Percentiles rank a stretch among this genome's conserved stretches.
phyloP scores from a whole-genome alignment of 768 basidiomycete species.

The Scleroderma citrinum region DNA sequence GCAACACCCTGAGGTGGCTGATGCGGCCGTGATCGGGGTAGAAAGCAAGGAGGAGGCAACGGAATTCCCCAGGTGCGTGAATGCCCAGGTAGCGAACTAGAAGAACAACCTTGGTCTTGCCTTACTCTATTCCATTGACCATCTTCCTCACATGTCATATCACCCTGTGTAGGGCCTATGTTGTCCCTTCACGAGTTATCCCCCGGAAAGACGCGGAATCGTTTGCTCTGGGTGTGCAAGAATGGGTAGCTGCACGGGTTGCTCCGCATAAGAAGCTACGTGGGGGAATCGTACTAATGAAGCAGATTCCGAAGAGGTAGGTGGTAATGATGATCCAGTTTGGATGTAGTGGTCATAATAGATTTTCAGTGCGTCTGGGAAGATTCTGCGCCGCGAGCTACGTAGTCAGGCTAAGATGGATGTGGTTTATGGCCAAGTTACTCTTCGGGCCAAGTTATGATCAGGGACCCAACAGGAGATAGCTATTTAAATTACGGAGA shows the following conservation, averaged over 20 bases:
- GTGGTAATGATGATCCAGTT: neutral
- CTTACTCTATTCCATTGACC: neutral
- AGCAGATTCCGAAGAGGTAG: conserved; percentile 33
- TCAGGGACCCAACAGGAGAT: too few species aligned
- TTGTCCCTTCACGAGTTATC: conserved; percentile 30
- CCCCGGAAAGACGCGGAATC: conserved; percentile 8
- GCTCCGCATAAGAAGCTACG: conserved; percentile 74
- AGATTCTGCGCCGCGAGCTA: conserved; percentile 78
- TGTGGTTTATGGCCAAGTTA: conserved; percentile 18
- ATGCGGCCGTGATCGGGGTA: conserved; percentile 78
- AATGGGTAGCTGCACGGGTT: conserved; percentile 66
- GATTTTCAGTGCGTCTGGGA: conserved; percentile 66
- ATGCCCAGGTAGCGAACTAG: too few species aligned
- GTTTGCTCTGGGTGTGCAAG: conserved; percentile 48
- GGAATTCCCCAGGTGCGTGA: conserved; percentile 66
- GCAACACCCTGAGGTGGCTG: conserved; percentile 69
- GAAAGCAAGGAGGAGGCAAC: conserved; percentile 62
- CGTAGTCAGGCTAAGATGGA: conserved; percentile 63
- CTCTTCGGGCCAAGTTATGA: too few species aligned
- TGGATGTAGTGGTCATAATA: neutral
- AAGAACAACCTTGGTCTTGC: too few species aligned
- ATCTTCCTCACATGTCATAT: neutral
- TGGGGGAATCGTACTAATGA: conserved; percentile 64
- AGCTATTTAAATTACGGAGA: too few species aligned
- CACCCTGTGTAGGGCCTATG: conserved; percentile 45